Conservation (phyloP, 2,329 filamentous ascomycete species). For the Monilinia aucupariae region DNA sequence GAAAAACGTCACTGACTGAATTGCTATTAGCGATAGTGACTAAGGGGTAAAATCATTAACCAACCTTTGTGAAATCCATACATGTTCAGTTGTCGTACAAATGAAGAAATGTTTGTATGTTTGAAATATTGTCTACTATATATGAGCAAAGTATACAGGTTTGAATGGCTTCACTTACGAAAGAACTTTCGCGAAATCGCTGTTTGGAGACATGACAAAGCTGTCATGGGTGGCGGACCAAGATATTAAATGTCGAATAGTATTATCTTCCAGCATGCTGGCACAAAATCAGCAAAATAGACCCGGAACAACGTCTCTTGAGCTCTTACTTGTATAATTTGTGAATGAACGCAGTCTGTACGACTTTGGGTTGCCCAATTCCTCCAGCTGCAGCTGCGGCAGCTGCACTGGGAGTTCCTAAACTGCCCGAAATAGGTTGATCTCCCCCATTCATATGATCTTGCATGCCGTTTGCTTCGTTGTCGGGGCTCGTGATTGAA, state of each 20-base stretch:
- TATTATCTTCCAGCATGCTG: conserved; percentile 94
- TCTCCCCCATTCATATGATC: conserved; percentile 31
- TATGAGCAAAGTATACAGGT: conserved; percentile 20
- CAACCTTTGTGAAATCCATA: conserved; percentile 98
- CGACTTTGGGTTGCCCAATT: conserved; percentile 91
- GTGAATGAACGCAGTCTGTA: conserved; percentile 98
- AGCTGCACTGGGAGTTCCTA: conserved; percentile 35
- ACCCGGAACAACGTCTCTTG: background rate
- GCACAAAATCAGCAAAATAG: conserved; percentile 21
- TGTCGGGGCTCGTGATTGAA: conserved; percentile 33
- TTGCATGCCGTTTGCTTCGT: conserved; percentile 34
- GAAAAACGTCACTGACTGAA: conserved; percentile 94
- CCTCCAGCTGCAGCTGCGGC: conserved; percentile 59
- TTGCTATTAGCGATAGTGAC: conserved; percentile 18
- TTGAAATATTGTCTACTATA: conserved; percentile 87
- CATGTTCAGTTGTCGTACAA: conserved; percentile 97
- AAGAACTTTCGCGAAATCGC: conserved; percentile 95
- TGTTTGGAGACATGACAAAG: conserved; percentile 97
- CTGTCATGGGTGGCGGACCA: conserved; percentile 93
- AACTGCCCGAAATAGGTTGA: conserved; percentile 37
- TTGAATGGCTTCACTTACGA: conserved; percentile 59
- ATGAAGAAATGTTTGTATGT: conserved; percentile 98
- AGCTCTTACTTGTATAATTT: conserved; percentile 88
- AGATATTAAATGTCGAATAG: conserved; percentile 90
- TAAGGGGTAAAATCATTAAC: conserved; percentile 26